These are phyloP conservation scores for Postia placenta DNA, from an alignment of 768 basidiomycete genomes.

Conservation along the genomic window DNA sequence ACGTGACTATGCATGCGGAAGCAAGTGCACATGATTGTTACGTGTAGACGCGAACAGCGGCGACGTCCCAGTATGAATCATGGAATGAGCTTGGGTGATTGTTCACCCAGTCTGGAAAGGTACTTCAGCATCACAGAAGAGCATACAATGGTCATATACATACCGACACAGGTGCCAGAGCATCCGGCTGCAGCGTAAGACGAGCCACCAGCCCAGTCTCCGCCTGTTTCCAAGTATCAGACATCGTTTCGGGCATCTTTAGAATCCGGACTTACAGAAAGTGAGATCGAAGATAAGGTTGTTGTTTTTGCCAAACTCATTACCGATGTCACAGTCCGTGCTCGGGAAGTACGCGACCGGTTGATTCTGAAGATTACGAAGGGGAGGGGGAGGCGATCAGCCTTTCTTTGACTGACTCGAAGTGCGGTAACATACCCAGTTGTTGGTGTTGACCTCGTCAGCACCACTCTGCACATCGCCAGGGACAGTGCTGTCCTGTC, in stretches of 20 bases:
- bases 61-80: slow-evolving; percentile 69
- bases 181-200: slow-evolving; percentile 40
- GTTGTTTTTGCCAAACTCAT: slow-evolving; percentile 47
- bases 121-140: neutral
- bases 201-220: slow-evolving; percentile 46
- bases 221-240: slow-evolving; percentile 48
- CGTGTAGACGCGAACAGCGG: slow-evolving; percentile 48
- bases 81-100: slow-evolving; percentile 60
- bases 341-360: slow-evolving; percentile 60
- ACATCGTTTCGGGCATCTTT: neutral
- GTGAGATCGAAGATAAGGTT: slow-evolving; percentile 68
- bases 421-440: slow-evolving; percentile 38
- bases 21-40: too few species aligned
- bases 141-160: slow-evolving; percentile 12
- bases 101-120: slow-evolving; percentile 48
- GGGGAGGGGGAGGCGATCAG: too few species aligned
- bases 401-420: too few species aligned
- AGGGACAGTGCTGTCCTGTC: slow-evolving; percentile 38
- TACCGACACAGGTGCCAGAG: slow-evolving; percentile 47
- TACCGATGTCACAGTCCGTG: slow-evolving; percentile 48
- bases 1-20: too few species aligned
- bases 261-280: slow-evolving; percentile 46
- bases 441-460: slow-evolving; percentile 37
- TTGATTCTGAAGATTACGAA: slow-evolving; percentile 50
- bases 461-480: slow-evolving; percentile 38